Evolutionary conservation across 495 filamentous ascomycete species (phyloP).

Genomic region (Trichocladium uniseriatum): DNA sequence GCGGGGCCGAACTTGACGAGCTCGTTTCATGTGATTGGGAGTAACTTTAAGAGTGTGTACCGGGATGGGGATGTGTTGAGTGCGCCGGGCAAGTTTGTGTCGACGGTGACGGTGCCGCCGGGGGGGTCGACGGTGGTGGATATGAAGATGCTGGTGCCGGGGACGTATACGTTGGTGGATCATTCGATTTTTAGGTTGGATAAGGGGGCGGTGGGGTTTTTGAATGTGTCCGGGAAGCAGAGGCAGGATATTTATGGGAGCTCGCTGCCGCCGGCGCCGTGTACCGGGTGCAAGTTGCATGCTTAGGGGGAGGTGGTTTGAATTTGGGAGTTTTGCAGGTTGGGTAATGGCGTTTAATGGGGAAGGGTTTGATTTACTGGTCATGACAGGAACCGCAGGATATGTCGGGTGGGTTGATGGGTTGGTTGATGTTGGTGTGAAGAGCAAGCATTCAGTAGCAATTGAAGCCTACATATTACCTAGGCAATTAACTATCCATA

Average conservation of each 20-base stretch:
- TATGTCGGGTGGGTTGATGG: no score
- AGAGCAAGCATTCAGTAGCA: no score
- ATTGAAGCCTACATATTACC: no score
- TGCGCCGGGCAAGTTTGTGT: background rate
- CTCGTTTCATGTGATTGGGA: constrained; percentile 8
- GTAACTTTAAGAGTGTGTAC: background rate
- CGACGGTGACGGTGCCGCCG: constrained; percentile 1
- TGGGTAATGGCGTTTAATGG: no score
- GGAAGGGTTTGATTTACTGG: no score
- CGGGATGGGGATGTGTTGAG: constrained; percentile 5
- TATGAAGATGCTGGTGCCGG: constrained; percentile 6
- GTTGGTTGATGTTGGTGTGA: no score
- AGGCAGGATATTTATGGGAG: constrained; percentile 4
- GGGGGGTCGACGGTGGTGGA: background rate
- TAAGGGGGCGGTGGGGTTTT: constrained; percentile 5
- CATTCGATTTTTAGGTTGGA: constrained; percentile 5
- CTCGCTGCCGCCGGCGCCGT: background rate
- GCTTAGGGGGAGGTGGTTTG: no score
- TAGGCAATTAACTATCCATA: no score
- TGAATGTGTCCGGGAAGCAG: constrained; percentile 4
- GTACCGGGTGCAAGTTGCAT: constrained; percentile 7
- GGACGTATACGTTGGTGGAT: constrained; percentile 4
- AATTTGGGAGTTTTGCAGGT: no score
- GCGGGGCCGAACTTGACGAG: constrained; percentile 5
- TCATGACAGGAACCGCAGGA: no score